phyloP scores from a whole-genome alignment of 768 basidiomycete species.

The Punctularia strigosozonata region DNA sequence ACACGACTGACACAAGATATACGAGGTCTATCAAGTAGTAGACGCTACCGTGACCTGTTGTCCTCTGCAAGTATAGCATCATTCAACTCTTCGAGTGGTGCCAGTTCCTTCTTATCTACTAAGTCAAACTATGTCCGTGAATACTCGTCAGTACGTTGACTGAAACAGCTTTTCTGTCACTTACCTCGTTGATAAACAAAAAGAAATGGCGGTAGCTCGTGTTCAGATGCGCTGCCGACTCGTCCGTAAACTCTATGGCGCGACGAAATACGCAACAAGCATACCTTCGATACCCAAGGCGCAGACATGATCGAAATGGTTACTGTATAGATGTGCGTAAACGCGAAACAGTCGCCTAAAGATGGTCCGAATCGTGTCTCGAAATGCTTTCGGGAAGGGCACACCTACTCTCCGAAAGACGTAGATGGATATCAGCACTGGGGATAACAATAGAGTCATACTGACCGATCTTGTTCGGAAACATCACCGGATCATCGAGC shows the following conservation, averaged over 20 bases:
- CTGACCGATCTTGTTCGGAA: slow-evolving; percentile 91
- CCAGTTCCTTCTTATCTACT: slow-evolving; percentile 93
- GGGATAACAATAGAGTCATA: not conserved
- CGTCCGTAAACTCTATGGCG: slow-evolving; percentile 2
- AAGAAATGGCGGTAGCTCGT: slow-evolving; percentile 98
- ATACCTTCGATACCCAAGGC: slow-evolving; percentile 95
- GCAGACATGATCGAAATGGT: slow-evolving; percentile 98
- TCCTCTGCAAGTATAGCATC: slow-evolving; percentile 70
- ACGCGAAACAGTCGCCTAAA: slow-evolving; percentile 89
- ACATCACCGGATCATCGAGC: slow-evolving; percentile 84
- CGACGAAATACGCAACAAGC: slow-evolving; percentile 7
- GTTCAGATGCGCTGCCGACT: slow-evolving; percentile 77
- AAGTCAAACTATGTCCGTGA: slow-evolving; percentile 58
- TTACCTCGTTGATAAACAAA: slow-evolving; percentile 89
- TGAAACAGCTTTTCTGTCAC: slow-evolving; percentile 8
- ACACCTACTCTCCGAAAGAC: slow-evolving; percentile 43
- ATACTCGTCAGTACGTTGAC: slow-evolving; percentile 4
- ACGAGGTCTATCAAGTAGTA: no score
- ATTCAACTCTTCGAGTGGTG: slow-evolving; percentile 90
- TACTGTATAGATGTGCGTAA: slow-evolving; percentile 98
- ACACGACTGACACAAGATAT: no score
- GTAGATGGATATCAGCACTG: slow-evolving; percentile 1
- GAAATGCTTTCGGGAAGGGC: slow-evolving; percentile 83
- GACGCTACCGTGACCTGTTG: slow-evolving; percentile 19
- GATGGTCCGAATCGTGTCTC: slow-evolving; percentile 84